Percentiles rank a stretch among this genome's conserved stretches.
phyloP scores from a whole-genome alignment of 2,329 filamentous ascomycete genomes.

The Trichophyton schoenleinii region DNA sequence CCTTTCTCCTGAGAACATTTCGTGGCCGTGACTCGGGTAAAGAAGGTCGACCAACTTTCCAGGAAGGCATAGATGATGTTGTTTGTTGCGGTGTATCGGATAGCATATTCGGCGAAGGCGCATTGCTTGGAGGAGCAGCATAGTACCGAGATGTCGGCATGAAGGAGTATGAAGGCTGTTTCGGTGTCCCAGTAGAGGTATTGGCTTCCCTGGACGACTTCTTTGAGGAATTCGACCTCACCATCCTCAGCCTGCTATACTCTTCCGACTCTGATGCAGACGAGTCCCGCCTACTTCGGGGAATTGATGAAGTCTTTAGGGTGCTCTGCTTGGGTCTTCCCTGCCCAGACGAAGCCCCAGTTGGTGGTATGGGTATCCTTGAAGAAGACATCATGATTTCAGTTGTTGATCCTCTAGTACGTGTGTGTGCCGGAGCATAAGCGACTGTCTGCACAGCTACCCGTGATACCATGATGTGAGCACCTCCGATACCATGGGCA shows the following conservation, averaged over 20 bases:
- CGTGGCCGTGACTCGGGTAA: conserved; percentile 18
- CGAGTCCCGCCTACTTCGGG: conserved; percentile 18
- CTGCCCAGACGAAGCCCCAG: conserved; percentile 13
- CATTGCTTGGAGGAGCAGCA: neutral
- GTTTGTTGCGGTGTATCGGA: neutral
- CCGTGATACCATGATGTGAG: conserved; percentile 28
- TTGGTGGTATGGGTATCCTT: conserved; percentile 15
- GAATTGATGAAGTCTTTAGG: conserved; percentile 17
- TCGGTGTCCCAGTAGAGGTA: neutral
- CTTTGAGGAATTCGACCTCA: conserved; percentile 10
- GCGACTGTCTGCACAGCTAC: conserved; percentile 22
- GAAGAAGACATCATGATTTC: conserved; percentile 14
- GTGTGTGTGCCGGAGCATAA: conserved; percentile 20
- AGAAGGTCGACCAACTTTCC: neutral
- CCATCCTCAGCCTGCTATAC: neutral
- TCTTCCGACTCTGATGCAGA: conserved; percentile 23
- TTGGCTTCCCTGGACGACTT: conserved; percentile 14
- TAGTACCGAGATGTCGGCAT: neutral
- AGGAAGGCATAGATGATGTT: neutral
- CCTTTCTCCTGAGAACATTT: conserved; percentile 32
- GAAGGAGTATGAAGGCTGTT: neutral
- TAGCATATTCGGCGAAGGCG: neutral
- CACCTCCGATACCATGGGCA: conserved; percentile 7
- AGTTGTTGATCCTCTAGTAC: conserved; percentile 17
- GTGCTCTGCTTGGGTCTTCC: conserved; percentile 20